phyloP scores from a whole-genome alignment of 1,139 yeast species.

The Protomyces inouyei region DNA sequence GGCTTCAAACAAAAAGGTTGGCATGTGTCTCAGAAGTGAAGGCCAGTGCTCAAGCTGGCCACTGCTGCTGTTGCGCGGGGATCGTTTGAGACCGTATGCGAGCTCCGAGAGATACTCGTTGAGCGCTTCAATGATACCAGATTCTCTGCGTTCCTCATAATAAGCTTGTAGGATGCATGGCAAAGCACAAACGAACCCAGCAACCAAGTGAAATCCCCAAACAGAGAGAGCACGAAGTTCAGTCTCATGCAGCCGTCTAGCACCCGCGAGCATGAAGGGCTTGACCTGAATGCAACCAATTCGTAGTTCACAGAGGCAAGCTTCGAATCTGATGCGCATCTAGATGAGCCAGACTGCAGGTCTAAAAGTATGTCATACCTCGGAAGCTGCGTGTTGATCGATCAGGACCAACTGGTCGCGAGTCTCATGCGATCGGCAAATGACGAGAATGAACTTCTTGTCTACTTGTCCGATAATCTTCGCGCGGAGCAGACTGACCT shows the following conservation, averaged over 20 bases:
- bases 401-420: background rate
- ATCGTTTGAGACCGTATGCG: background rate
- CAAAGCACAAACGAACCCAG: background rate
- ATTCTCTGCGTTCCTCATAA: background rate
- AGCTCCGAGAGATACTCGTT: background rate
- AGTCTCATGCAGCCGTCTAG: background rate
- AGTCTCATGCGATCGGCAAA: background rate
- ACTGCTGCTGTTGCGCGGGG: background rate
- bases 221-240: background rate
- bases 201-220: background rate
- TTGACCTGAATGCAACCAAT: background rate
- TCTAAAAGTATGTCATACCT: background rate
- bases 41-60: background rate
- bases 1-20: background rate
- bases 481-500: background rate
- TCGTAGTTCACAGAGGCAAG: background rate
- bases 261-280: background rate
- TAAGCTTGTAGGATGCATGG: background rate
- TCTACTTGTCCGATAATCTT: background rate
- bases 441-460: background rate
- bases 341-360: background rate
- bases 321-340: background rate
- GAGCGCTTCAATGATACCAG: background rate
- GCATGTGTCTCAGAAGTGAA: background rate
- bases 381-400: background rate